Conservation (phyloP, 2,329 filamentous ascomycete species). For the Alternaria brassicicola region DNA sequence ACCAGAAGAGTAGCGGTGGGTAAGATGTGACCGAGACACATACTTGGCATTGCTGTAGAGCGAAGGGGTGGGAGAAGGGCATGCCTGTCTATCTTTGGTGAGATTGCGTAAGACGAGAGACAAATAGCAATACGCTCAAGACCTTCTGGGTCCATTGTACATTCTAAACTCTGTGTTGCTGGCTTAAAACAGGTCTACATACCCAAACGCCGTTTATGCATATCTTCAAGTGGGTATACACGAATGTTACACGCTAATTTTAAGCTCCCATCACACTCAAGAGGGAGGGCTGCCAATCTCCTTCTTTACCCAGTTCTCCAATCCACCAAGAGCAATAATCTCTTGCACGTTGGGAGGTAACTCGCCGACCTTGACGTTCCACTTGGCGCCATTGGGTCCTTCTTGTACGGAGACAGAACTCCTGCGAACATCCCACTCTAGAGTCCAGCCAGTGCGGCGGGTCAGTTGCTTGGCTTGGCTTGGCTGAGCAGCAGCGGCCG, state of each 20-base stretch:
- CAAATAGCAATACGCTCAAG: not conserved
- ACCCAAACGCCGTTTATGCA: constrained; percentile 13
- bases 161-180: not conserved
- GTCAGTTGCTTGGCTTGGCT: constrained; percentile 65
- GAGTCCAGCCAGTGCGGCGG: constrained; percentile 79
- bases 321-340: constrained; percentile 64
- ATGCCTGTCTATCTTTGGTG: constrained; percentile 25
- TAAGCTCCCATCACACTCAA: not conserved
- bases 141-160: not conserved
- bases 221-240: constrained; percentile 13
- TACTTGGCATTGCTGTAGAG: constrained; percentile 35
- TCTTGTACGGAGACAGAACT: constrained; percentile 75
- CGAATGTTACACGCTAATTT: constrained; percentile 3
- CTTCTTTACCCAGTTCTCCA: constrained; percentile 83
- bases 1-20: constrained; percentile 34
- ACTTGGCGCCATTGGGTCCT: constrained; percentile 68
- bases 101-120: not conserved
- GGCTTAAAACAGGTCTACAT: not conserved
- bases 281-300: constrained; percentile 59
- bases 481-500: constrained; percentile 43
- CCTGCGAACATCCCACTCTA: constrained; percentile 79
- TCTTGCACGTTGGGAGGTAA: constrained; percentile 83
- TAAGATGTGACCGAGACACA: constrained; percentile 29
- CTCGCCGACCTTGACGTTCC: constrained; percentile 83
- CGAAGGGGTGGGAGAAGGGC: constrained; percentile 28